Conservation (phyloP, 345 rosid species). For the Lumnitzera littorea region DNA sequence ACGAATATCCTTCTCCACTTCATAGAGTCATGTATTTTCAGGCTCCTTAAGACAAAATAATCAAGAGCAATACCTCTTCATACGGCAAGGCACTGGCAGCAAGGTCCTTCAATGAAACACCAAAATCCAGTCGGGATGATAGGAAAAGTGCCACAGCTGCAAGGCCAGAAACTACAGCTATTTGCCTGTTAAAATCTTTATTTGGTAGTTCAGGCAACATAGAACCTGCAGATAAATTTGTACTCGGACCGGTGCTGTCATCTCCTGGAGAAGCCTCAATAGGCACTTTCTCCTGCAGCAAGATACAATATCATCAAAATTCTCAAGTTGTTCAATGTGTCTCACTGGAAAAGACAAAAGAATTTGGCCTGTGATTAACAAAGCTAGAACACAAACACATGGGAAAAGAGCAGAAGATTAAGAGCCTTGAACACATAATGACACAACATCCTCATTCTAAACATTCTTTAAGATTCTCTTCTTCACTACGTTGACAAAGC, state of each 20-base stretch:
- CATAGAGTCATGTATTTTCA: no score
- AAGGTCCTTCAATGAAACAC: slow-evolving; percentile 72
- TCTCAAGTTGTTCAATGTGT: no score
- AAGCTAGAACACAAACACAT: no score
- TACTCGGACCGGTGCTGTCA: slow-evolving; percentile 6
- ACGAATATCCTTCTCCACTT: no score
- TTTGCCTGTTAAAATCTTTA: slow-evolving; percentile 42
- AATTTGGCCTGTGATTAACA: no score
- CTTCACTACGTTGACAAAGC: no score
- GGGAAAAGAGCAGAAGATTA: no score
- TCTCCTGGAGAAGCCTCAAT: slow-evolving; percentile 23
- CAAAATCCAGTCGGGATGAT: slow-evolving; percentile 57
- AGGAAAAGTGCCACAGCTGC: slow-evolving; percentile 58
- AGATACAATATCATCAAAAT: no score
- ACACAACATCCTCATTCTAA: no score
- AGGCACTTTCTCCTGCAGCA: slow-evolving; percentile 39
- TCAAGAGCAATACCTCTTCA: slow-evolving; percentile 46
- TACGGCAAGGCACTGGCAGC: slow-evolving; percentile 61
- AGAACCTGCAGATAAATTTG: slow-evolving; percentile 22
- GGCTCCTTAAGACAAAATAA: background rate
- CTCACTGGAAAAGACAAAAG: no score
- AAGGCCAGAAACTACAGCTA: slow-evolving; percentile 43
- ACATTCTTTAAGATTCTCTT: no score
- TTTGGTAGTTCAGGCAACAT: slow-evolving; percentile 58
- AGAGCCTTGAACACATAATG: no score